Conservation (phyloP, 176 grass and related monocot species). For the Juncus effusus region DNA sequence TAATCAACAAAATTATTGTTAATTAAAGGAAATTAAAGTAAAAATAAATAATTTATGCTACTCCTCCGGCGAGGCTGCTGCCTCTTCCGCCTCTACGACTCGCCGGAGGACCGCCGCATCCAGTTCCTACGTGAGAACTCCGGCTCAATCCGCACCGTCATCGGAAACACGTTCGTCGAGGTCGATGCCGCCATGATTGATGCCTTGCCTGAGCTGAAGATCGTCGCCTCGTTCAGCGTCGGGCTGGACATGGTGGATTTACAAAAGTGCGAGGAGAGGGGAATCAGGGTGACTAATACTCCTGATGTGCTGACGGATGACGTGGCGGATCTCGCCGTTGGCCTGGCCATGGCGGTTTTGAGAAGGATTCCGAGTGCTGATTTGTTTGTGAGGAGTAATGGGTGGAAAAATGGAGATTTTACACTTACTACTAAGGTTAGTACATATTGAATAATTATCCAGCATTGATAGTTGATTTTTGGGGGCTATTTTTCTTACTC, state of each 20-base stretch:
- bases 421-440: slow-evolving; percentile 54
- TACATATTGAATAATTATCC: not conserved
- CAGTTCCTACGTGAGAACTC: slow-evolving; percentile 59
- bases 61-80: slow-evolving; percentile 49
- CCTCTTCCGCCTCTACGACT: slow-evolving; percentile 67
- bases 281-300: slow-evolving; percentile 82
- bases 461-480: too few species aligned
- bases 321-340: slow-evolving; percentile 88
- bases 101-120: slow-evolving; percentile 25
- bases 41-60: too few species aligned
- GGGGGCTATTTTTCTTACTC: too few species aligned
- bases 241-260: slow-evolving; percentile 88
- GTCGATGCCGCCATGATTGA: slow-evolving; percentile 61
- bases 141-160: slow-evolving; percentile 56
- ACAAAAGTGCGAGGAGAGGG: slow-evolving; percentile 53
- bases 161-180: slow-evolving; percentile 33
- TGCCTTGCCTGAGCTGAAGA: slow-evolving; percentile 65
- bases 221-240: slow-evolving; percentile 75
- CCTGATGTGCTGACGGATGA: slow-evolving; percentile 98
- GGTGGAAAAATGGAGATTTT: slow-evolving; percentile 52
- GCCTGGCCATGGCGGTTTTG: slow-evolving; percentile 57
- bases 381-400: slow-evolving; percentile 50
- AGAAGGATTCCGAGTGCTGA: slow-evolving; percentile 55
- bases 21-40: too few species aligned
- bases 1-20: too few species aligned